Conservation (phyloP, 23 red algal genomes). For the Agarophyton chilense region DNA sequence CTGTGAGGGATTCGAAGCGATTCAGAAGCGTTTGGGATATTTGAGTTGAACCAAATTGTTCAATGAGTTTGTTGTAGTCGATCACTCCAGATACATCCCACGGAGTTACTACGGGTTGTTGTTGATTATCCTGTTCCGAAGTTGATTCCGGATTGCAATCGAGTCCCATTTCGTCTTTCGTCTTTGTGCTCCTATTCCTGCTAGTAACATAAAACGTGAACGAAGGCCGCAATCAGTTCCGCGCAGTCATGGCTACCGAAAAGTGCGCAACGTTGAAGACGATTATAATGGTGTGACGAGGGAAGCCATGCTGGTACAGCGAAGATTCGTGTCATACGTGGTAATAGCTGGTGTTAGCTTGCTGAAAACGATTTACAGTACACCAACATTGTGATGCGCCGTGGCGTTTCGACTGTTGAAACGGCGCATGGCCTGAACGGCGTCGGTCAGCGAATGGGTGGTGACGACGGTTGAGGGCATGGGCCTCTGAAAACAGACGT, state of each 20-base stretch:
- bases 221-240: background rate
- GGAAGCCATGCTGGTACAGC: no score
- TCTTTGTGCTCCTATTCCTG: no score
- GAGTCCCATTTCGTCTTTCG: background rate
- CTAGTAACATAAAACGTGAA: background rate
- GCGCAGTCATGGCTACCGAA: background rate
- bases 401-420: no score
- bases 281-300: no score
- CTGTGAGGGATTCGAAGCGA: constrained; percentile 83
- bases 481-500: no score
- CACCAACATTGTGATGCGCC: no score
- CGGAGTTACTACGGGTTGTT: constrained; percentile 76
- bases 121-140: background rate
- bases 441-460: no score
- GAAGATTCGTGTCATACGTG: no score
- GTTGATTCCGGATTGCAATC: background rate
- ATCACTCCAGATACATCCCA: constrained; percentile 88
- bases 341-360: background rate
- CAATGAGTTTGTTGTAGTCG: constrained; percentile 93
- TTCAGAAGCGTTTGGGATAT: constrained; percentile 59
- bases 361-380: background rate
- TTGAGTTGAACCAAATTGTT: constrained; percentile 79
- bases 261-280: background rate
- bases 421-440: no score
- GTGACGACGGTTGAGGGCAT: background rate